A percentile compares a stretch with the other conserved stretches of the same genome.
These are phyloP conservation scores for Cenchrus fungigraminus DNA, from an alignment of 176 grass and related monocot genomes.

Conservation along the genomic window DNA sequence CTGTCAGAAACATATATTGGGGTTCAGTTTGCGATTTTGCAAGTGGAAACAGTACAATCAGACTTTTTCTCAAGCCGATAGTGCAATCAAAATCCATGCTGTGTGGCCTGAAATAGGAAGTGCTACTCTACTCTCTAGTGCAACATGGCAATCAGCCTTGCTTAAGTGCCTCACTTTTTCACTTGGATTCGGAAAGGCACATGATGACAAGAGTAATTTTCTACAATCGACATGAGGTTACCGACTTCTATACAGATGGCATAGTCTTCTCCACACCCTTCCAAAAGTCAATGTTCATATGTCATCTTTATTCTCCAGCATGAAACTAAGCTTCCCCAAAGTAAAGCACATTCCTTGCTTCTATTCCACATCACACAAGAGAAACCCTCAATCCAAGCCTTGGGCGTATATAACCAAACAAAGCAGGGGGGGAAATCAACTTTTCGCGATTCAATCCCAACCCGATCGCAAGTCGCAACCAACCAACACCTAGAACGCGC, in stretches of 20 bases:
- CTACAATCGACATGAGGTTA: not conserved
- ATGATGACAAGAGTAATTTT: not conserved
- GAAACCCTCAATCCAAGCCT: constrained; percentile 9
- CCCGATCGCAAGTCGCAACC: constrained; percentile 29
- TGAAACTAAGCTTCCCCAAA: not conserved
- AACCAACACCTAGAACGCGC: constrained; percentile 13
- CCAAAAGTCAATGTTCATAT: not conserved
- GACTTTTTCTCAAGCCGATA: not conserved
- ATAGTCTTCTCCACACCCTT: not conserved
- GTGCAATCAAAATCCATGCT: not conserved
- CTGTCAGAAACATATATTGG: not conserved
- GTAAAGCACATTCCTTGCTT: constrained; percentile 14
- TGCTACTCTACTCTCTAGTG: not conserved
- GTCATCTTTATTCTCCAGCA: not conserved
- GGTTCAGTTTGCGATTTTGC: not conserved
- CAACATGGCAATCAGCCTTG: not conserved
- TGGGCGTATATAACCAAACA: too few relatives aligned
- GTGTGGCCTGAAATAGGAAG: too few relatives aligned
- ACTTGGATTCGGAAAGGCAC: not conserved
- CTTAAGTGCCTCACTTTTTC: not conserved
- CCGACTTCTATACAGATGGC: not conserved
- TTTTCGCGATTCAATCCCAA: not conserved
- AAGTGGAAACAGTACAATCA: not conserved
- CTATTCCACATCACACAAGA: not conserved
- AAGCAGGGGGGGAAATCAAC: not conserved